These are phyloP conservation scores for Nakataea oryzae DNA, from an alignment of 2,329 filamentous ascomycete genomes.

Conservation along the genomic window DNA sequence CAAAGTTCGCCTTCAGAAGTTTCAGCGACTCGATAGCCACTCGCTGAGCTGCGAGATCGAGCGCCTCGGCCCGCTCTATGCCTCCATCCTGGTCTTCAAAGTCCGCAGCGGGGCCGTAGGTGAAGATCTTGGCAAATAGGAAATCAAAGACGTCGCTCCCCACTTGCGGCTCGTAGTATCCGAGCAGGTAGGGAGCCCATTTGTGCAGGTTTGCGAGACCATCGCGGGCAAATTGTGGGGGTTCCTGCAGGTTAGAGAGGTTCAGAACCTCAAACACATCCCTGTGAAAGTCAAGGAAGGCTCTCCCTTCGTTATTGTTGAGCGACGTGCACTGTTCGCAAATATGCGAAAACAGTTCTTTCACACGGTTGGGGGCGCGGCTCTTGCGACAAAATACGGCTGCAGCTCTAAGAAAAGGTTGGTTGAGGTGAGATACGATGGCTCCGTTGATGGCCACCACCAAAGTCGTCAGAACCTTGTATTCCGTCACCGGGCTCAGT, in stretches of 20 bases:
- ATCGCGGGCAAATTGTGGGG: background rate
- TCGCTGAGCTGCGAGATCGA: slow-evolving; percentile 23
- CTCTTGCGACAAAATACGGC: slow-evolving; percentile 37
- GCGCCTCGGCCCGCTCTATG: slow-evolving; percentile 16
- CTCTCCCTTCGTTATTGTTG: slow-evolving; percentile 35
- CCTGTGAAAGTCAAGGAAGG: slow-evolving; percentile 35
- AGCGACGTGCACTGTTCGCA: slow-evolving; percentile 30
- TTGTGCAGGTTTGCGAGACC: slow-evolving; percentile 22
- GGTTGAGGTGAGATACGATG: slow-evolving; percentile 32
- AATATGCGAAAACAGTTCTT: slow-evolving; percentile 31
- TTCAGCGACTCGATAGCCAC: slow-evolving; percentile 34
- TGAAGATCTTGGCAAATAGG: slow-evolving; percentile 32
- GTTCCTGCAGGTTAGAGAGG: background rate
- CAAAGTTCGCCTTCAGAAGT: slow-evolving; percentile 35
- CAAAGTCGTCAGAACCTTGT: slow-evolving; percentile 41
- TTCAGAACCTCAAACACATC: slow-evolving; percentile 18
- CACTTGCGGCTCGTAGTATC: slow-evolving; percentile 31
- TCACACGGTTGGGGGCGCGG: slow-evolving; percentile 20
- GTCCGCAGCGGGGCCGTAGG: slow-evolving; percentile 16
- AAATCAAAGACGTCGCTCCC: slow-evolving; percentile 31
- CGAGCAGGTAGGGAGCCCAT: slow-evolving; percentile 43
- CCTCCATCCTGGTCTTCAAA: slow-evolving; percentile 20
- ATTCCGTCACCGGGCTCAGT: slow-evolving; percentile 38
- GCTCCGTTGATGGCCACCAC: slow-evolving; percentile 42
- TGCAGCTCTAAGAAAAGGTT: slow-evolving; percentile 47